Base-by-base conservation (phyloP, 2,329 filamentous ascomycete species). In the Hypoxylon sp. region DNA sequence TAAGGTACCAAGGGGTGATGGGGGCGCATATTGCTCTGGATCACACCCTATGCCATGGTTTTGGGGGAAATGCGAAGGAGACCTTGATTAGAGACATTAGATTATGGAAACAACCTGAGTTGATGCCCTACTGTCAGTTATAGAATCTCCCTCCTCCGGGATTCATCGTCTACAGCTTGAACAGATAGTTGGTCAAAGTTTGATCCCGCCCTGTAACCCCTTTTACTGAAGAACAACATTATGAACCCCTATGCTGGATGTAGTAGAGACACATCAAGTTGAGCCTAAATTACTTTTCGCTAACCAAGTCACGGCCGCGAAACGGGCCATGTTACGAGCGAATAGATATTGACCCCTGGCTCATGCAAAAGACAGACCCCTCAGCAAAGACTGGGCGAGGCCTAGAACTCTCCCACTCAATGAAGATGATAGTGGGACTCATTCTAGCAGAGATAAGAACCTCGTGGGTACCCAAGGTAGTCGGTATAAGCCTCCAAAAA, bases 311-410 rank as follows among this genome's bases (percentile, higher is more conserved):
- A 70, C 68, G 42, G 13, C 29, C 61, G 42, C 52, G 60, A 69
- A 69, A 64, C 58, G 17, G 31, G 56, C 51, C 29, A 17, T 63
- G 67, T 71, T 67, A 71, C 69, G 63, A 46, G 55, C 69, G 67
- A 71, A 71, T 69, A 62, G 55, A 58, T 21, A 32, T 32, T 8
- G 21, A 51, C 50, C 44, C 51, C 24, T 57, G 52, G 47, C 54
- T 60, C 59, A 55, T 59, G 60, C 52, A 58, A 53, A 35, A 58
- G 35, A 15, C 10, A 51, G 29, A 57, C 46, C 32, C 56, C 51
- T 57, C 44, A 59, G 56, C 55, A 35, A 37, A 50, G 50, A 37
- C 50, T 19, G 32, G 17, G 51, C 37, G 32, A 64, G 55, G 51
- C 53, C 47, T 65, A 55, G 42, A 69, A 39, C 60, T 29, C 60